A percentile compares a stretch with the other conserved stretches of the same genome.
Conservation (phyloP, 352 stramenopile species). For the Globisporangium splendens region DNA sequence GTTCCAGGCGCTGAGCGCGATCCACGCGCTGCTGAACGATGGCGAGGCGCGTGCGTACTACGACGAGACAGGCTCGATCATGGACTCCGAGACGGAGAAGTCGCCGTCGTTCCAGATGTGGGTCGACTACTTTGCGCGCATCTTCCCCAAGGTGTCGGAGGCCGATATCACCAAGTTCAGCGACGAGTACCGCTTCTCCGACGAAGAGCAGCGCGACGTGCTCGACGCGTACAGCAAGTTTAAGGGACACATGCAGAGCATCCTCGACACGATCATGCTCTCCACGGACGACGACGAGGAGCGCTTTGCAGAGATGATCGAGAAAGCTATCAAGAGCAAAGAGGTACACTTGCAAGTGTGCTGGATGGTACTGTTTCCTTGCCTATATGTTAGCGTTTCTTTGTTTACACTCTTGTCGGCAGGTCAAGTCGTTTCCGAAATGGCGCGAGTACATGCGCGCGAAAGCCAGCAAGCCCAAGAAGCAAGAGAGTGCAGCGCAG, state of each 20-base stretch:
- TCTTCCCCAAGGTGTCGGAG: conserved; percentile 87
- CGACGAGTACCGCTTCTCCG: conserved; percentile 74
- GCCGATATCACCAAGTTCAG: conserved; percentile 80
- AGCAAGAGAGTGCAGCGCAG: conserved; percentile 24
- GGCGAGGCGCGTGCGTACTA: conserved; percentile 71
- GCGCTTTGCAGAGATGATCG: conserved; percentile 64
- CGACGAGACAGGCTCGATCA: conserved; percentile 82
- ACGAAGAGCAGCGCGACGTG: conserved; percentile 83
- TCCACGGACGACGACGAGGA: conserved; percentile 78
- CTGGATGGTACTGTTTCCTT: too few species aligned
- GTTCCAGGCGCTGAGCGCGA: conserved; percentile 86
- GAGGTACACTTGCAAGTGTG: conserved; percentile 20
- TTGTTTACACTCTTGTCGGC: not conserved
- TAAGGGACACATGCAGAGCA: conserved; percentile 71
- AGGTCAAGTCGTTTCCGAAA: conserved; percentile 34
- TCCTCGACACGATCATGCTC: conserved; percentile 88
- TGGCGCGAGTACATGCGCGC: conserved; percentile 49
- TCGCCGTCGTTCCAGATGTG: conserved; percentile 63
- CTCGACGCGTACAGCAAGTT: conserved; percentile 71
- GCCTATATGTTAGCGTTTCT: not conserved
- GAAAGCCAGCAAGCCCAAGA: conserved; percentile 35
- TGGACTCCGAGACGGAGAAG: conserved; percentile 46
- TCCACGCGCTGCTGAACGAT: conserved; percentile 84
- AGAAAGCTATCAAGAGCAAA: conserved; percentile 51
- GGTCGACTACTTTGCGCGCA: conserved; percentile 83